phyloP scores from a whole-genome alignment of 306 rosid species.

The Glycine tomentella region DNA sequence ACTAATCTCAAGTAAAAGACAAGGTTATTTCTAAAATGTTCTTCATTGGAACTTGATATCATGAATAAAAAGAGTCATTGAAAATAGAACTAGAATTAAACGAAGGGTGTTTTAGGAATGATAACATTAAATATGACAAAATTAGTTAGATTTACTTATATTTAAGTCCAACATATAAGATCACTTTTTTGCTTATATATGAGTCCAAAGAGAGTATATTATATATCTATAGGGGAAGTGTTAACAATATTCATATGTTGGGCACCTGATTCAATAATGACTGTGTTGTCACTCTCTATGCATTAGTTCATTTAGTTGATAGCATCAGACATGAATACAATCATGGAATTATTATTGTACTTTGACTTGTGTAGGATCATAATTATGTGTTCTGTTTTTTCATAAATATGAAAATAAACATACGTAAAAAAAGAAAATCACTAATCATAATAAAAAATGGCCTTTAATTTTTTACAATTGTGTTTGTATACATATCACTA shows the following conservation, averaged over 20 bases:
- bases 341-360: slow-evolving; percentile 8
- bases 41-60: no score
- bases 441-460: background rate
- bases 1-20: no score
- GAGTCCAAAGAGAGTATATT: background rate
- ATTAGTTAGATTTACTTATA: no score
- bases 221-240: background rate
- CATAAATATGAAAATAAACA: slow-evolving; percentile 1
- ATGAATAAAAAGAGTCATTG: no score
- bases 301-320: slow-evolving; percentile 22
- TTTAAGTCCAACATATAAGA: no score
- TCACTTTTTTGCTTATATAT: no score
- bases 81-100: no score
- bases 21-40: no score
- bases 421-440: slow-evolving; percentile 20
- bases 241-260: background rate
- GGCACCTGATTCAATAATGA: slow-evolving; percentile 10
- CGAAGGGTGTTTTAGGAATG: no score
- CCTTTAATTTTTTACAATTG: slow-evolving; percentile 33
- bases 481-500: slow-evolving; percentile 21
- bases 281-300: slow-evolving; percentile 22
- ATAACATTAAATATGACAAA: no score
- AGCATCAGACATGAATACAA: slow-evolving; percentile 17
- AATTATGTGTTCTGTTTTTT: slow-evolving; percentile 15
- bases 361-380: slow-evolving; percentile 3